Conservation (phyloP, 2,329 filamentous ascomycete genomes). For the Aureobasidium mangrovei region DNA sequence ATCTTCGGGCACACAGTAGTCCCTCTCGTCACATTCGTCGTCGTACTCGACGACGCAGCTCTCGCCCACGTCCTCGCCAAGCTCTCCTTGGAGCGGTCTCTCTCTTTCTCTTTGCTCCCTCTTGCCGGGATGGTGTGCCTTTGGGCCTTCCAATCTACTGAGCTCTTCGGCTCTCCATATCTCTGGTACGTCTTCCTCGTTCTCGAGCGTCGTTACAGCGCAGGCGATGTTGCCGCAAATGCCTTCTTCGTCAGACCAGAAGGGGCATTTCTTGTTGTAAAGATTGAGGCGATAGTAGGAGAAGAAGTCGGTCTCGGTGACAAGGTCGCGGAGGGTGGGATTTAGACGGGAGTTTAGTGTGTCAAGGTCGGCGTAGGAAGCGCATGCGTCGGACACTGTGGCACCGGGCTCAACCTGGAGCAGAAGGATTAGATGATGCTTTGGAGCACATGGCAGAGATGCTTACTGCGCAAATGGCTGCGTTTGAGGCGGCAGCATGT, state of each 20-base stretch:
- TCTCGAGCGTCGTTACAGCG: slow-evolving; percentile 87
- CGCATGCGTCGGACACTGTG: slow-evolving; percentile 89
- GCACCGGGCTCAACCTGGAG: slow-evolving; percentile 74
- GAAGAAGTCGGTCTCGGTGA: slow-evolving; percentile 89
- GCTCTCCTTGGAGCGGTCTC: slow-evolving; percentile 67
- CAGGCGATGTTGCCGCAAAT: slow-evolving; percentile 97
- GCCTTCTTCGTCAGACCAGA: slow-evolving; percentile 87
- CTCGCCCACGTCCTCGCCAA: slow-evolving; percentile 83
- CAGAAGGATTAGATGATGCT: slow-evolving; percentile 28
- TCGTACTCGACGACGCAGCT: slow-evolving; percentile 97
- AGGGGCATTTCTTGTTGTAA: slow-evolving; percentile 89
- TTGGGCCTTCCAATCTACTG: slow-evolving; percentile 83
- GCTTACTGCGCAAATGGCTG: slow-evolving; percentile 50
- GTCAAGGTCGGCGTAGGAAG: slow-evolving; percentile 86
- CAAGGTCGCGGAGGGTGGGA: slow-evolving; percentile 71
- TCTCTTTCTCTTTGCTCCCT: slow-evolving; percentile 61
- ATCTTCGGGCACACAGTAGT: slow-evolving; percentile 95
- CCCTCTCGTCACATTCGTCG: slow-evolving; percentile 90
- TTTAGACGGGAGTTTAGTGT: slow-evolving; percentile 67
- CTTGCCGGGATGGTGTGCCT: slow-evolving; percentile 77
- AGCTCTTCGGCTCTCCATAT: slow-evolving; percentile 90
- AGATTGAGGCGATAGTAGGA: slow-evolving; percentile 94
- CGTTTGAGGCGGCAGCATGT: slow-evolving; percentile 26
- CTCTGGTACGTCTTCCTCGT: slow-evolving; percentile 84
- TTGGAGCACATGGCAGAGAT: slow-evolving; percentile 20